These are phyloP conservation scores for Peltaster fructicola DNA, from an alignment of 2,329 filamentous ascomycete genomes.

Conservation along the genomic window DNA sequence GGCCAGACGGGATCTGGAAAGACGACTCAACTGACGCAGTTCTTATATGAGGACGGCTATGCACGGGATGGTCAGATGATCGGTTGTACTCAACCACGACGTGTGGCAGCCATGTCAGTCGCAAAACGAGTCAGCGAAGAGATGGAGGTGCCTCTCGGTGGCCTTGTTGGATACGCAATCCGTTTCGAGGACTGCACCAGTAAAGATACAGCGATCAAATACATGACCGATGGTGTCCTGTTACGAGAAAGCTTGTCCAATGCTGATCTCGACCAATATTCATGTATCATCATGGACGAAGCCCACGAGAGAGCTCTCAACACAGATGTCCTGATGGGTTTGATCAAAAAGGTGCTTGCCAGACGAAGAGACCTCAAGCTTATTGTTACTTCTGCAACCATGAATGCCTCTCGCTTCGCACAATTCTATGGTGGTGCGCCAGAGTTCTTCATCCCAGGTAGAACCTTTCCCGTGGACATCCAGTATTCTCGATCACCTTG, in stretches of 20 bases:
- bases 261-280: slow-evolving; percentile 84
- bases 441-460: slow-evolving; percentile 87
- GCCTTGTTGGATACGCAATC: slow-evolving; percentile 86
- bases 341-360: slow-evolving; percentile 93
- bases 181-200: slow-evolving; percentile 97
- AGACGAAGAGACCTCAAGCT: slow-evolving; percentile 80
- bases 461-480: slow-evolving; percentile 93
- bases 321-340: slow-evolving; percentile 89
- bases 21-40: slow-evolving; percentile 93
- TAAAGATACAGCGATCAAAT: slow-evolving; percentile 90
- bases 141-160: slow-evolving; percentile 85
- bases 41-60: slow-evolving; percentile 89
- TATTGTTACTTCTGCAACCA: slow-evolving; percentile 94
- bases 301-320: slow-evolving; percentile 93
- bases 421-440: slow-evolving; percentile 92
- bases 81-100: slow-evolving; percentile 85
- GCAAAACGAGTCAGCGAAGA: slow-evolving; percentile 96
- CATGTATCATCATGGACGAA: slow-evolving; percentile 98
- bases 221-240: slow-evolving; percentile 96
- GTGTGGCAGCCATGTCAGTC: slow-evolving; percentile 97
- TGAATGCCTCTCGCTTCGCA: slow-evolving; percentile 94
- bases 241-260: slow-evolving; percentile 86
- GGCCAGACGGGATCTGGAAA: slow-evolving; percentile 96
- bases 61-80: slow-evolving; percentile 65
- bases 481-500: slow-evolving; percentile 90